Evolutionary conservation across 2,329 filamentous ascomycete species (phyloP), one percentile per base, ranked within the genome.

Genomic region (Pseudocercospora vitis): DNA sequence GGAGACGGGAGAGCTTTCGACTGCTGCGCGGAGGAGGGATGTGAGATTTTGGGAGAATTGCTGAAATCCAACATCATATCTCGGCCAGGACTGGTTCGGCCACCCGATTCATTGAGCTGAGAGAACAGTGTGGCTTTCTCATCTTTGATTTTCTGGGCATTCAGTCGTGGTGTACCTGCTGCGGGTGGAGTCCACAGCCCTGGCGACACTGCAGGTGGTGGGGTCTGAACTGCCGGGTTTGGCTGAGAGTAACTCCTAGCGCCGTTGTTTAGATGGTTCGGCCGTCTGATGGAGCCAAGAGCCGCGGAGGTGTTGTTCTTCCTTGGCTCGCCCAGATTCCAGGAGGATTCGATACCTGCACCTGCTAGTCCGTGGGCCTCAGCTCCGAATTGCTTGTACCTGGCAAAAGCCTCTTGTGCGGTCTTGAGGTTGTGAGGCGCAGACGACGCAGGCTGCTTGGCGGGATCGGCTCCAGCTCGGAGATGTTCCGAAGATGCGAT

Each of bases 401-500:
- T 53, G 7, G 53, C 47, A 8, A 59, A 46, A 16, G 58, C 53
- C 29, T 60, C 58, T 45, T 57, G 56, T 3, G 60, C 53, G 28
- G 53, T 55, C 16, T 51, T 51, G 33, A 59, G 35, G 18, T 60
- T 50, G 5, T 49, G 9, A 3, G 58, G 39, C 14, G 56, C 39
- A 3, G 56, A 56, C 11, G 52, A 53, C 3, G 51, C 21, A 14
- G 58, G 33, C 26, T 52, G 31, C 26, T 60, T 71, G 3, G 56
- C 64, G 4, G 75, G 74, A 54, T 78, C 73, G 6, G 69, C 69
- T 1, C 76, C 76, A 1, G 79, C 74, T 4, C 83, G 80, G 2
- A 92, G 73, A 65, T 94, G 88, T 26, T 91, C 88, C 0, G 84
- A 86, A 50, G 83, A 89, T 24, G 87, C 87, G n/a, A 87, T 80